Evolutionary conservation across 805 yeast species (phyloP), one percentile per base, ranked within the genome.

Genomic region (Clavispora carvajalis): DNA sequence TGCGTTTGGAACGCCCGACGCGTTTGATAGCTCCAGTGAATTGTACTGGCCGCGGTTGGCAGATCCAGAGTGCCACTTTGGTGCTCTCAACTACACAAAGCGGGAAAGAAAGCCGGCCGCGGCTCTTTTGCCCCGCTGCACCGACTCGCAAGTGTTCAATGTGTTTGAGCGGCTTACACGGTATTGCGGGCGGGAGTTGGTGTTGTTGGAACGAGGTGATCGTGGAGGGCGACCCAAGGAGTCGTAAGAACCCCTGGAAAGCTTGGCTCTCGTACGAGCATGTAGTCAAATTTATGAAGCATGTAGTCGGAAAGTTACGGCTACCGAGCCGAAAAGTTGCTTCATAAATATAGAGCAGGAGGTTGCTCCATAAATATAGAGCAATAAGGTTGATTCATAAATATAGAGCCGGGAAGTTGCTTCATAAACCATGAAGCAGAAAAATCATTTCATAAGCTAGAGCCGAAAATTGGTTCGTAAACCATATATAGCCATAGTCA

Each of bases 1-100:
- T 12, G 61, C 59, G 2, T 77, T 85, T 52, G 95, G 95, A 1
- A 76, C 86, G 0, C 89, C 90, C 0, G 57, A 63, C n/a, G 28
- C 45, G 3, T 33, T 41, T 18, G 45, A 51, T 21, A 26, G 33
- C 3, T n/a, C 30, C 12, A 47, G 51, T 24, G 50, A 37, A 12
- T 43, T 51, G 40, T 60, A 57, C 44, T 69, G 71, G 71, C 65
- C 61, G 11, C 60, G 59, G 65, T 73, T 51, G 47, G 55, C 44
- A 7, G 49, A 51, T 30, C 55, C 57, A 10, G 49, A 52, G 22
- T 57, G 49, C 39, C 63, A 62, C 36, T 68, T 67, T 40, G 48
- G 47, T 26, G 48, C 57, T 15, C 61, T 68, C 33, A 48, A 48
- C 10, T 57, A 61, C 38, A 38, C 30, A 7, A 29, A 38, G 4